phyloP scores from a whole-genome alignment of 1,139 yeast species.

The Trichomonascaceae sp. region DNA sequence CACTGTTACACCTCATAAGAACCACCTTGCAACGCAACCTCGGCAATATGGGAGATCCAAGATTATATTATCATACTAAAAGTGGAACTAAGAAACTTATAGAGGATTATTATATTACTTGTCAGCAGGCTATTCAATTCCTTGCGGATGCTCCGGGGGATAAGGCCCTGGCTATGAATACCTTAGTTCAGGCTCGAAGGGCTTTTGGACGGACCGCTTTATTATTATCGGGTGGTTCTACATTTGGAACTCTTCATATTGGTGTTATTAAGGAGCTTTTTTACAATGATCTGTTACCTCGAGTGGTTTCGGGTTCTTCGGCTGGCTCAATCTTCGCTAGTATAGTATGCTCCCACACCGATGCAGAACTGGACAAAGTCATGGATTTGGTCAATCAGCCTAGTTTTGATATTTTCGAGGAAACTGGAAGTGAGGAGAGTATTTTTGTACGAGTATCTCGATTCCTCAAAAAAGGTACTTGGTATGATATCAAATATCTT shows the following conservation, averaged over 20 bases:
- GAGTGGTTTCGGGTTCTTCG: slow-evolving; percentile 90
- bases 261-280: slow-evolving; percentile 81
- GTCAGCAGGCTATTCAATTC: slow-evolving; percentile 54
- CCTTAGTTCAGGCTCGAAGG: slow-evolving; percentile 80
- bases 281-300: slow-evolving; percentile 70
- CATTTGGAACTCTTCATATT: slow-evolving; percentile 86
- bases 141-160: slow-evolving; percentile 43
- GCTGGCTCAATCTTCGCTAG: slow-evolving; percentile 96
- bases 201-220: slow-evolving; percentile 92
- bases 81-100: slow-evolving; percentile 82
- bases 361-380: slow-evolving; percentile 58
- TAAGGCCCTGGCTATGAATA: slow-evolving; percentile 63
- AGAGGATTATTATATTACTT: slow-evolving; percentile 77
- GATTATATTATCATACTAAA: slow-evolving; percentile 68
- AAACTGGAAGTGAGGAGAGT: slow-evolving; percentile 43
- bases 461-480: slow-evolving; percentile 73
- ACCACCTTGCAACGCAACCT: slow-evolving; percentile 81
- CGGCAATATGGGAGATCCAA: slow-evolving; percentile 82
- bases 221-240: slow-evolving; percentile 90
- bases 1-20: slow-evolving; percentile 64
- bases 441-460: slow-evolving; percentile 50
- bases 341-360: slow-evolving; percentile 72
- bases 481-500: slow-evolving; percentile 74
- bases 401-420: slow-evolving; percentile 68
- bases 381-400: slow-evolving; percentile 41